phyloP scores from a whole-genome alignment of 2,329 filamentous ascomycete species.

The Ascosphaera aggregata region DNA sequence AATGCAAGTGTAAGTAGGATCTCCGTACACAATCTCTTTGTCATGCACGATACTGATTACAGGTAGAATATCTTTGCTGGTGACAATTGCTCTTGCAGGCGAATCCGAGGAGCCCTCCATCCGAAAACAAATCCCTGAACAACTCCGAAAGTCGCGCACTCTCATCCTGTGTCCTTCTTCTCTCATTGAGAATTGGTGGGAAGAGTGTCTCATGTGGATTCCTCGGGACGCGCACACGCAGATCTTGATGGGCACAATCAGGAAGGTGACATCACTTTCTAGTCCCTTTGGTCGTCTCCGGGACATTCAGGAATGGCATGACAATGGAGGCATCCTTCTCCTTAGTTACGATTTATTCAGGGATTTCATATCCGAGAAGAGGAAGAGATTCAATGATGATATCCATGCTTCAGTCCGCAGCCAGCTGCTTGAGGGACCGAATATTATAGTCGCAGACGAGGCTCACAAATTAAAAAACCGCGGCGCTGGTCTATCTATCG shows the following conservation, averaged over 20 bases:
- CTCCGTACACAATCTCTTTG: background rate
- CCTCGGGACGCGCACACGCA: conserved; percentile 16
- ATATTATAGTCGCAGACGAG: conserved; percentile 64
- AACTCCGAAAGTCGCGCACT: conserved; percentile 37
- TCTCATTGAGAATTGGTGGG: conserved; percentile 60
- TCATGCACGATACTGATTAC: conserved; percentile 2
- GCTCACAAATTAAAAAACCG: conserved; percentile 58
- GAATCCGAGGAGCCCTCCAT: conserved; percentile 33
- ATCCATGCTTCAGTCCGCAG: conserved; percentile 19
- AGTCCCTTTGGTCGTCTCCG: conserved; percentile 17
- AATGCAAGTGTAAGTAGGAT: conserved; percentile 44
- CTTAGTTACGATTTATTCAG: conserved; percentile 50
- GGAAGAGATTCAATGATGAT: conserved; percentile 12
- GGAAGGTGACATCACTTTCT: conserved; percentile 27
- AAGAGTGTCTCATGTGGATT: conserved; percentile 52
- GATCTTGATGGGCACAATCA: conserved; percentile 30
- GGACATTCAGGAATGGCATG: conserved; percentile 35
- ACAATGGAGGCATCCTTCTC: conserved; percentile 47
- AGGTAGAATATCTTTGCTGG: conserved; percentile 46
- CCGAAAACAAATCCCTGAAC: conserved; percentile 40
- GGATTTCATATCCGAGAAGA: conserved; percentile 17
- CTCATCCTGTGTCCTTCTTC: conserved; percentile 54
- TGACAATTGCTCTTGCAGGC: conserved; percentile 45
- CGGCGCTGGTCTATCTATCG: conserved; percentile 26
- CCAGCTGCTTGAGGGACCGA: conserved; percentile 36